phyloP scores from a whole-genome alignment of 2,329 filamentous ascomycete species.

The Verticillium isaacii region DNA sequence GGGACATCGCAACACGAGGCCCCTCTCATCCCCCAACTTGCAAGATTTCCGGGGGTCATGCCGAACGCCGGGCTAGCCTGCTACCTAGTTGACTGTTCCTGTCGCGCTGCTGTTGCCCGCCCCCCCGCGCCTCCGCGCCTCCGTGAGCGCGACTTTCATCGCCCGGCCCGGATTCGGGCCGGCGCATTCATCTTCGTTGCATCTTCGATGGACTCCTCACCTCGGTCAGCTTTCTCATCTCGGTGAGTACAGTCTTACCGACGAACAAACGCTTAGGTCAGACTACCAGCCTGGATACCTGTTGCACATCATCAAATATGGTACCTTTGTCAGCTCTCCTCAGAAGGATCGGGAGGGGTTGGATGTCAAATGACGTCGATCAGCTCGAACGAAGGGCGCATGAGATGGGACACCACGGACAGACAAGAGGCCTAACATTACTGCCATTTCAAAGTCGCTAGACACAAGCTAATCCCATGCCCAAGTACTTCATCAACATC shows the following conservation, averaged over 20 bases:
- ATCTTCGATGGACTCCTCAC: not conserved
- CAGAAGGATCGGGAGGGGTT: too few relatives aligned
- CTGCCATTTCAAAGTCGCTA: too few relatives aligned
- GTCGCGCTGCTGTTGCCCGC: not conserved
- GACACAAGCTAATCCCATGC: too few relatives aligned
- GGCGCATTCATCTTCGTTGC: not conserved
- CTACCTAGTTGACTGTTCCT: not conserved
- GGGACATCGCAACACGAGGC: not conserved
- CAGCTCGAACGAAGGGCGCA: too few relatives aligned
- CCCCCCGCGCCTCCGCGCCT: not conserved
- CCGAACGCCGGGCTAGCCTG: not conserved
- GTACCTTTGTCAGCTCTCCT: too few relatives aligned
- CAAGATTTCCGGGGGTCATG: not conserved
- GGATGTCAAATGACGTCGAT: too few relatives aligned
- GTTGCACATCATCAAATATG: too few relatives aligned
- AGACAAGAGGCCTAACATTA: too few relatives aligned
- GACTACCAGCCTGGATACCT: not conserved
- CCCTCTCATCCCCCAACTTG: not conserved
- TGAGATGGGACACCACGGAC: too few relatives aligned
- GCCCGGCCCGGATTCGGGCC: not conserved
- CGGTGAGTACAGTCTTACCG: not conserved
- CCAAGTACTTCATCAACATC: not conserved
- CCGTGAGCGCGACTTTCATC: not conserved
- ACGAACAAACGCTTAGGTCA: not conserved
- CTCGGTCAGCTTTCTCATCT: not conserved